Base-by-base conservation (phyloP, 306 rosid genomes). In the Citrullus amarus region DNA sequence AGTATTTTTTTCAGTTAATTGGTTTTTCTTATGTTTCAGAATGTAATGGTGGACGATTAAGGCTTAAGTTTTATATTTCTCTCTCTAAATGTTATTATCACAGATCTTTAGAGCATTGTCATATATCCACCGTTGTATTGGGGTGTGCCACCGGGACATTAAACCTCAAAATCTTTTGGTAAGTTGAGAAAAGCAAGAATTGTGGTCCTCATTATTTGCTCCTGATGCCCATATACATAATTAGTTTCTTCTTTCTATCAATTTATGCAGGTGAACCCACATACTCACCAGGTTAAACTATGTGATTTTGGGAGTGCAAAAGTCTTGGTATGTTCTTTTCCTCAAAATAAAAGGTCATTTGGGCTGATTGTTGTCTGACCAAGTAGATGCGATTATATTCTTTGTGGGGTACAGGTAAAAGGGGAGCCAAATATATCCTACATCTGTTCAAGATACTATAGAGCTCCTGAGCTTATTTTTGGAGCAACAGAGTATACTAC, bases 231-330 rank as follows among this genome's bases (percentile, higher is more conserved):
- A 58, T 50, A 30, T 15, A 4, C 36, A 2, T 73, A 73, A 73
- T 73, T 28, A 8, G 25, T 53, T 50, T 65, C 13, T 78, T 39
- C 50, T 36, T 20, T 56, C 65, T 39, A 41, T 61, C 79, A n/a
- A 72, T 77, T 66, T 36, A 14, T 82, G 83, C 86, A 94, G 97
- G 98, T 94, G 83, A 94, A 94, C 87, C 98, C 98, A 2, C 98
- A 94, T 77, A 92, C 97, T 63, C 98, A 94, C 86, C 98, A 94
- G 84, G 97, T 94, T 83, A 94, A 94, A 80, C 82, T 94, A 72
- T 94, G 98, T 32, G 98, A 94, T 85, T 94, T 94, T 78, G 98
- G 98, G 79, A 94, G 98, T 84, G 98, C 98, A 20, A 94, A 94
- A 89, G 97, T 94, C 69, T 86, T 94, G 98, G 98, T 94, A 87